These are phyloP conservation scores for Pyrus bretschneideri DNA, from an alignment of 306 rosid genomes.

Conservation along the genomic window DNA sequence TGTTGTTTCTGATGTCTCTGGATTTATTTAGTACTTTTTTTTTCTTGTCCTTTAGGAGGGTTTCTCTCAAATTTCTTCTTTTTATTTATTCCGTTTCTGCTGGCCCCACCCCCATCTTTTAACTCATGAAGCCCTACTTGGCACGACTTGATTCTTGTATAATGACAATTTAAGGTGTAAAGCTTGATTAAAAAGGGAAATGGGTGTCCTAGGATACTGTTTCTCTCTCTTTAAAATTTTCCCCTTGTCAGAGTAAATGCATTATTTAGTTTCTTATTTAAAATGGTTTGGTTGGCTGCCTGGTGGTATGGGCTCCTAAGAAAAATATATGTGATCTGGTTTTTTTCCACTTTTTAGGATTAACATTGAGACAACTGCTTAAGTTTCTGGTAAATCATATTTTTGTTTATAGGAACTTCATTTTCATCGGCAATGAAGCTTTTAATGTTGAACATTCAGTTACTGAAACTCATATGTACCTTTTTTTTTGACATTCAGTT, in stretches of 20 bases:
- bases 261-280: background rate
- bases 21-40: background rate
- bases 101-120: background rate
- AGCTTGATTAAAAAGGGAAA: background rate
- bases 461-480: background rate
- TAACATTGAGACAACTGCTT: background rate
- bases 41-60: background rate
- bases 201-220: background rate
- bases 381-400: background rate
- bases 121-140: background rate
- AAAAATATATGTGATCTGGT: background rate
- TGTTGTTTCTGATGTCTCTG: background rate
- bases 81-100: background rate
- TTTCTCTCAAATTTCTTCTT: background rate
- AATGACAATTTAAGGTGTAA: background rate
- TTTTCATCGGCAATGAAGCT: background rate
- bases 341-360: background rate
- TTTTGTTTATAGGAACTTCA: background rate
- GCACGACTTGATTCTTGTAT: background rate
- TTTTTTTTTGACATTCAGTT: constrained; percentile 40
- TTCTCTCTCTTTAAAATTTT: background rate
- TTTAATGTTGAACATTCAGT: background rate
- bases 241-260: background rate
- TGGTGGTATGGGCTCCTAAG: background rate
- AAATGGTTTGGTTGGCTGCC: background rate